Evolutionary conservation across 495 filamentous ascomycete species (phyloP), one percentile per base, ranked within the genome.

Genomic region (Recurvomyces mirabilis): DNA sequence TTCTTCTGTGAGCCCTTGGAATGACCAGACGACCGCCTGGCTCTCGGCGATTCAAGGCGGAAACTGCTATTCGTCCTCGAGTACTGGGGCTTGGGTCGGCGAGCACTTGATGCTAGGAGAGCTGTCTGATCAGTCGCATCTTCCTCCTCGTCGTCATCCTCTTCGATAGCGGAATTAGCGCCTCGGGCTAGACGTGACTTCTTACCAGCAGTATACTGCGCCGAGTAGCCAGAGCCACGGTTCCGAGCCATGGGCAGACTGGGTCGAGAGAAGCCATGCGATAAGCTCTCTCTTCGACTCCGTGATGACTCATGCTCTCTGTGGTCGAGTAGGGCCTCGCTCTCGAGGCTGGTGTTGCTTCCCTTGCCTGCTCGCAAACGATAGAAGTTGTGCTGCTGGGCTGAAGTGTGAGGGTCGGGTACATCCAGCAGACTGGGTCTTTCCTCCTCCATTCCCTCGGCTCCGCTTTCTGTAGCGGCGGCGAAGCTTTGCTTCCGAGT

Each of bases 401-500:
- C 64, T 33, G 65, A 47, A 13, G 53, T 20, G n/a, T 21, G n/a
- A 2, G 43, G 24, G 14, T 40, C 25, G 23, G 52, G 37, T 0
- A 48, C 30, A 52, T 66, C 57, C 52, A 58, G 46, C 35, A 59
- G 31, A 30, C 52, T 62, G n/a, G 58, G 53, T 11, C 48, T 36
- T n/a, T n/a, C n/a, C 34, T 50, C 56, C 7, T 58, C 56, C 38
- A 53, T 44, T 20, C 47, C 55, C 22, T 57, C 56, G 17, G 58
- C 54, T 57, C 21, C 57, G 48, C 30, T 65, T 60, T 75, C 72
- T 1, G 68, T 60, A 0, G 65, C 60, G 1, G 64, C 60, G 24
- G 72, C 72, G 51, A 84, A 84, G 5, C 78, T 82, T 63, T 79
- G 78, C 43, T 72, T 68, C 43, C 79, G 69, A 36, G 67, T 57